phyloP scores from a whole-genome alignment of 306 rosid species.

The Malus domestica region ASM211411v1 NC_041803.1:26236001-26236500 shows the following conservation, averaged over 20 bases:
- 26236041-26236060: conserved; percentile 34
- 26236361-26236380: not conserved
- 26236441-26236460: conserved; percentile 69
- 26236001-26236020: conserved; percentile 25
- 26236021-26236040: conserved; percentile 4
- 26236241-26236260: conserved; percentile 58
- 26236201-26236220: conserved; percentile 96
- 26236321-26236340: conserved; percentile 4
- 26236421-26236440: conserved; percentile 21
- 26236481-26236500: conserved; percentile 72
- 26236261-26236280: conserved; percentile 44
- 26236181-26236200: conserved; percentile 99
- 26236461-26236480: conserved; percentile 52
- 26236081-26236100: conserved; percentile 68
- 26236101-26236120: conserved; percentile 99
- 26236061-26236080: conserved; percentile 46
- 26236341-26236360: conserved; percentile 6
- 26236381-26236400: conserved; percentile 5
- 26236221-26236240: conserved; percentile 85
- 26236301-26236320: not conserved
- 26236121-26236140: conserved; percentile 97
- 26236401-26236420: conserved; percentile 9
- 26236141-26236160: conserved; percentile 93
- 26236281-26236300: conserved; percentile 20
- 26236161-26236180: conserved; percentile 99